Evolutionary conservation across 192 early-diverging fungal species (phyloP), one percentile per base, ranked within the genome.

Genomic region (Umbelopsis sp.): DNA sequence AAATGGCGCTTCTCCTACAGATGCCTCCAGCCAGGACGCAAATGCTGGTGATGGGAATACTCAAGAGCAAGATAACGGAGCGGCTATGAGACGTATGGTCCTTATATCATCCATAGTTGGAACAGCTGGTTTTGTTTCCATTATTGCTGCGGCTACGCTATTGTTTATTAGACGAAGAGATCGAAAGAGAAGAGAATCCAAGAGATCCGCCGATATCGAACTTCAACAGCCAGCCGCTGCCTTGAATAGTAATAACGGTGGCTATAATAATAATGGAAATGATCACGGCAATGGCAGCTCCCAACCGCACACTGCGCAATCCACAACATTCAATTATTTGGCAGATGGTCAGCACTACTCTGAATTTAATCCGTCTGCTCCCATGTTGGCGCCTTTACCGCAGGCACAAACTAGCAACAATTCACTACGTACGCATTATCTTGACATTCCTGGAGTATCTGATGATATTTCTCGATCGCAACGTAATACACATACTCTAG

Each of bases 91-190:
- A 6, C 25, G 30, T 35, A 30, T 61, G 55, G 30, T 35, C 27
- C 55, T 61, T 3, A 61, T 61, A 27, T 61, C 55, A 8, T 61
- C 55, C 12, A 15, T 61, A 15, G 30, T 61, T 37, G 55, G 55
- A 3, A 35, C 55, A 16, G 18, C 33, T 61, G 55, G 55, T 25
- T 61, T 61, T 61, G 55, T 61, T 61, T 61, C 55, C 16, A 16
- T 61, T 16, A 35, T 61, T 16, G 55, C 33, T 15, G 55, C 16
- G 0, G 55, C 55, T 35, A 35, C 55, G 4, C 55, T 61, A 12
- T 35, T 61, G 15, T 61, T 35, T 18, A n/a, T 61, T 2, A 5
- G 55, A 35, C 27, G 33, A 25, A 13, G 55, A 25, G 25, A 25
- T 1, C 10, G 27, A 6, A 61, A 16, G 12, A 25, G 55, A 61